These are phyloP conservation scores for Microbotryum violaceum DNA, from an alignment of 1,284 basidiomycete genomes.

Conservation along the genomic window DNA sequence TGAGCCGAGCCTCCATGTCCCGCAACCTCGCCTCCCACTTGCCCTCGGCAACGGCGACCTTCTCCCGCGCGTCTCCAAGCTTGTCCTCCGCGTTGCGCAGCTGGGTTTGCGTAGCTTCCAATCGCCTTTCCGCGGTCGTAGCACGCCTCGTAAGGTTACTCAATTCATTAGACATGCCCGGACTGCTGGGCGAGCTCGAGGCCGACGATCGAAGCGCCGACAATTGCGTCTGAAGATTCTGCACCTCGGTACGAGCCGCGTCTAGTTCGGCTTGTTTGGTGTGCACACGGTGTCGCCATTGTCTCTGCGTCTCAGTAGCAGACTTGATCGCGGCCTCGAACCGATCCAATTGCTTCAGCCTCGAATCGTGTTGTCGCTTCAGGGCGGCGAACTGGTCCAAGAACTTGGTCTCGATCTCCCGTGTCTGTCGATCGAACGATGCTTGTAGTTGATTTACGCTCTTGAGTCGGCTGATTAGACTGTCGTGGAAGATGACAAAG, in stretches of 20 bases:
- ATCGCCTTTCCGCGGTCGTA: conserved; percentile 69
- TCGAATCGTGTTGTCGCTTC: conserved; percentile 75
- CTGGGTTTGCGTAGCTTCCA: conserved; percentile 73
- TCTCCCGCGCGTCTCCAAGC: conserved; percentile 62
- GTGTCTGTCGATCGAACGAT: conserved; percentile 77
- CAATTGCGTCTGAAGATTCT: conserved; percentile 63
- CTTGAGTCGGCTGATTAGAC: conserved; percentile 79
- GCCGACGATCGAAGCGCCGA: conserved; percentile 45
- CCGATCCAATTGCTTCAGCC: conserved; percentile 88
- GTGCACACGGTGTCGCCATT: conserved; percentile 75
- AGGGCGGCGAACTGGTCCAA: conserved; percentile 64
- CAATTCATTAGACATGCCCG: too few relatives aligned
- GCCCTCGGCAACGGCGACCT: conserved; percentile 58
- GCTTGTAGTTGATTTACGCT: conserved; percentile 70
- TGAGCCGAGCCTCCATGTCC: conserved; percentile 77
- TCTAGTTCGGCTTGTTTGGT: conserved; percentile 85
- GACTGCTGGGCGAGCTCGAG: too few relatives aligned
- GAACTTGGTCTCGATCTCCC: conserved; percentile 67
- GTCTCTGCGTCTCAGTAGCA: conserved; percentile 70
- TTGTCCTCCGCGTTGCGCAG: conserved; percentile 73
- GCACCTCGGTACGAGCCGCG: conserved; percentile 44
- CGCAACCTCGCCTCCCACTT: conserved; percentile 90
- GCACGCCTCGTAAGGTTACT: conserved; percentile 59
- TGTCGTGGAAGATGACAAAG: conserved; percentile 88
- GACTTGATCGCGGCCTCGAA: conserved; percentile 82